Conservation (phyloP, 2,329 filamentous ascomycete species). For the Rachicladosporium sp. region DNA sequence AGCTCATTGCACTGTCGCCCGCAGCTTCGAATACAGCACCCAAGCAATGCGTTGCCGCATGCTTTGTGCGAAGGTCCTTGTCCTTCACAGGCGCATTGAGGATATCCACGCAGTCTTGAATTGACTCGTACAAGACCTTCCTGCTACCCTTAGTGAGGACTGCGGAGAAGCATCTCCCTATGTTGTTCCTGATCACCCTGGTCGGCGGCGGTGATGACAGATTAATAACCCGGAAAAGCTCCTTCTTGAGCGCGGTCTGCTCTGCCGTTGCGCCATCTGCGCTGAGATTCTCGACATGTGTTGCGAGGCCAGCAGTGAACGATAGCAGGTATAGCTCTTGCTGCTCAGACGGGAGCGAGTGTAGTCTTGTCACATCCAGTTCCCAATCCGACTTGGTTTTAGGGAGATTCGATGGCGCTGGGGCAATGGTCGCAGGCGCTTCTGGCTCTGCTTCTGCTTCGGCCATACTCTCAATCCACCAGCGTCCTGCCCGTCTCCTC, state of each 20-base stretch:
- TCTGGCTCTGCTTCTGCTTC: too few species aligned
- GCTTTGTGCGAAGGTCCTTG: slow-evolving; percentile 64
- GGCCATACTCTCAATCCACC: too few species aligned
- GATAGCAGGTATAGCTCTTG: slow-evolving; percentile 89
- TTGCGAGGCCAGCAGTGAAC: slow-evolving; percentile 70
- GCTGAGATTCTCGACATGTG: slow-evolving; percentile 63
- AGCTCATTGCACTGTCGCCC: slow-evolving; percentile 79
- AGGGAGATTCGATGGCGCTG: neutral
- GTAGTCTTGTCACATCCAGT: slow-evolving; percentile 81
- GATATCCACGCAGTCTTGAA: slow-evolving; percentile 72
- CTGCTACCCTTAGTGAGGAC: slow-evolving; percentile 78
- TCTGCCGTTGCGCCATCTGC: slow-evolving; percentile 74
- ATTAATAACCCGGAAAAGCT: slow-evolving; percentile 85
- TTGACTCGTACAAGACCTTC: slow-evolving; percentile 84
- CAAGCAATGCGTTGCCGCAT: slow-evolving; percentile 76
- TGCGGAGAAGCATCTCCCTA: slow-evolving; percentile 71
- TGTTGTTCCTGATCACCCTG: slow-evolving; percentile 76
- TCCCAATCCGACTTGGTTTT: slow-evolving; percentile 25
- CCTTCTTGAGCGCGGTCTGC: slow-evolving; percentile 84
- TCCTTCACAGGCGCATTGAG: slow-evolving; percentile 63
- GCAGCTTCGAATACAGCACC: slow-evolving; percentile 85
- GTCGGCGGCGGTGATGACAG: slow-evolving; percentile 70
- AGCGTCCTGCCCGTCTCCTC: too few species aligned
- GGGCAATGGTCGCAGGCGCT: neutral
- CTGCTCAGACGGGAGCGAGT: slow-evolving; percentile 81